Percentiles rank a stretch among this genome's conserved stretches.
These are phyloP conservation scores for Xylaria sp. DNA, from an alignment of 2,329 filamentous ascomycete genomes.

Conservation along the genomic window DNA sequence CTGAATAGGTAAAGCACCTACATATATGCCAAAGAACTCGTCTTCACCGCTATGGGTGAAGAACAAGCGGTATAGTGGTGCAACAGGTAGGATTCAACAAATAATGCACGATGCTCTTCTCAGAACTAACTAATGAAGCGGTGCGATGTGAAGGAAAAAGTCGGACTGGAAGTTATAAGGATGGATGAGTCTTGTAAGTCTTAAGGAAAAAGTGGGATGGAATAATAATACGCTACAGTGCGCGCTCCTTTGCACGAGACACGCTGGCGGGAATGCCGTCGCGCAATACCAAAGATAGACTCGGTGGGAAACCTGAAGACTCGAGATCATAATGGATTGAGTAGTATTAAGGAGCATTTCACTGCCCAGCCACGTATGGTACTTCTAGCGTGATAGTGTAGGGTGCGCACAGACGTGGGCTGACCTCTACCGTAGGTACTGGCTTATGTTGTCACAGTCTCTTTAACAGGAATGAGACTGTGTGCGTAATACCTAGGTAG, in stretches of 20 bases:
- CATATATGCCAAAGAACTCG: conserved; percentile 35
- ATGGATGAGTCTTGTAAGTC: conserved; percentile 1
- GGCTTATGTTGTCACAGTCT: not conserved
- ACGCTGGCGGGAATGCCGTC: conserved; percentile 34
- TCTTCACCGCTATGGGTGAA: conserved; percentile 35
- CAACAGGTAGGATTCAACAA: conserved; percentile 3
- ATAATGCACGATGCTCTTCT: conserved; percentile 16
- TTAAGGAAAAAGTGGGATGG: conserved; percentile 21
- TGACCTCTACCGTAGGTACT: not conserved
- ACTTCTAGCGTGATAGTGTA: not conserved
- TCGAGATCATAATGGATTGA: not conserved
- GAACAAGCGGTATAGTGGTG: conserved; percentile 33
- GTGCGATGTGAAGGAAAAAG: conserved; percentile 21
- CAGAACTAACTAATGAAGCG: conserved; percentile 19
- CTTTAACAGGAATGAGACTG: not conserved
- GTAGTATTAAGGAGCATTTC: not conserved
- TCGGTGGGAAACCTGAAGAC: not conserved
- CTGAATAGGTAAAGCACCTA: conserved; percentile 41
- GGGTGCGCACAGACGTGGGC: conserved; percentile 5
- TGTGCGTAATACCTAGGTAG: not conserved
- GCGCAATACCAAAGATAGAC: conserved; percentile 24
- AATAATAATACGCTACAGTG: conserved; percentile 28
- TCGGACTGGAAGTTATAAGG: conserved; percentile 9
- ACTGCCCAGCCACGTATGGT: not conserved
- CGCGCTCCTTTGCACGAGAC: conserved; percentile 15